A percentile compares a stretch with the other conserved stretches of the same genome.
Conservation (phyloP, 2,329 filamentous ascomycete species). For the Emericellopsis cladophorae region DNA sequence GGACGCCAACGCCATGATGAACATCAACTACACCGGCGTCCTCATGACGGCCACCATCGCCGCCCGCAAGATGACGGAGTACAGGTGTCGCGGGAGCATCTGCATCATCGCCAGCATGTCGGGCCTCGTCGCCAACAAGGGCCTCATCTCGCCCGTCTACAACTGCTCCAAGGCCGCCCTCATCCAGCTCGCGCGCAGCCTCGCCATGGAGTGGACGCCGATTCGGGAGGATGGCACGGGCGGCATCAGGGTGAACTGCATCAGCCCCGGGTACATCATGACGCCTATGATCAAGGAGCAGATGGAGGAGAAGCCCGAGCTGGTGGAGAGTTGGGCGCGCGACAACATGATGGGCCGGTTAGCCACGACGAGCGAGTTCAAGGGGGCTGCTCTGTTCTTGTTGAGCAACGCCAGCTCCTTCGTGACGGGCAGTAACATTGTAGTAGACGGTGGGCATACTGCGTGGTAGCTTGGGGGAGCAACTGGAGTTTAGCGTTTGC, state of each 20-base stretch:
- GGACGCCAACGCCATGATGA: slow-evolving; percentile 48
- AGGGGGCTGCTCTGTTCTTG: slow-evolving; percentile 47
- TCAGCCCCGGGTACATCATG: slow-evolving; percentile 56
- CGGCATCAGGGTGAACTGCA: slow-evolving; percentile 55
- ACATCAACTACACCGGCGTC: slow-evolving; percentile 58
- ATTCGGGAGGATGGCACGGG: slow-evolving; percentile 23
- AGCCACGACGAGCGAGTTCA: slow-evolving; percentile 44
- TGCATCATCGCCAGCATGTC: slow-evolving; percentile 46
- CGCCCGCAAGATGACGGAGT: slow-evolving; percentile 47
- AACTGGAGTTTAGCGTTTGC: background rate
- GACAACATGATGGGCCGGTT: slow-evolving; percentile 62
- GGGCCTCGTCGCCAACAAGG: slow-evolving; percentile 38
- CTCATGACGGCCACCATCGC: slow-evolving; percentile 60
- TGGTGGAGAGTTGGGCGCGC: slow-evolving; percentile 47
- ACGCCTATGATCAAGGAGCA: slow-evolving; percentile 62
- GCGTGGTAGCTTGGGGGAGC: slow-evolving; percentile 27
- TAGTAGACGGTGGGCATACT: slow-evolving; percentile 44
- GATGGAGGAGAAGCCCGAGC: slow-evolving; percentile 54
- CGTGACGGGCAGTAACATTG: slow-evolving; percentile 45
- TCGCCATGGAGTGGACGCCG: slow-evolving; percentile 51
- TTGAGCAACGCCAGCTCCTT: slow-evolving; percentile 50
- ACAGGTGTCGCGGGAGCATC: slow-evolving; percentile 39
- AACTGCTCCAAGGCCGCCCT: slow-evolving; percentile 56
- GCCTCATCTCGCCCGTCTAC: slow-evolving; percentile 53
- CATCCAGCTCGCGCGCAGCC: slow-evolving; percentile 47